These are phyloP conservation scores for Arctostaphylos glauca DNA, from an alignment of 148 eudicot genomes.

Conservation along the genomic window DNA sequence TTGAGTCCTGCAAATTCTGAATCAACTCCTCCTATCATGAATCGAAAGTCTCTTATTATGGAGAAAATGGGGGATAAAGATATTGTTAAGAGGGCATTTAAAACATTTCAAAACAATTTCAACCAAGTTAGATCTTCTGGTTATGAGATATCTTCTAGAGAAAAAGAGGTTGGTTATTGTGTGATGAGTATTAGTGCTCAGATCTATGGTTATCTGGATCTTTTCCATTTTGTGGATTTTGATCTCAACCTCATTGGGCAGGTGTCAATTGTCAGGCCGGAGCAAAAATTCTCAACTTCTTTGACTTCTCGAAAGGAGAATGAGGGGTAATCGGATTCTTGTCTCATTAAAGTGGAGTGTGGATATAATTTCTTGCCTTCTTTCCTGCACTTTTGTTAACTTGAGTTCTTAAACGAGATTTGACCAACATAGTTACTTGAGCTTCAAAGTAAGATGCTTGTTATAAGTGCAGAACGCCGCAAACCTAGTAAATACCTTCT, in stretches of 20 bases:
- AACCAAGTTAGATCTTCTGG: constrained; percentile 34
- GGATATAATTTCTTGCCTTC: background rate
- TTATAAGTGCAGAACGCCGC: background rate
- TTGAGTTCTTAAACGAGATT: background rate
- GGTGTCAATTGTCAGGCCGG: constrained; percentile 34
- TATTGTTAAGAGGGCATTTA: constrained; percentile 84
- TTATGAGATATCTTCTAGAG: constrained; percentile 30
- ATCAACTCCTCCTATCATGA: constrained; percentile 30
- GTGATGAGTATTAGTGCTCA: background rate
- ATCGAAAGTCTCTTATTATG: constrained; percentile 77
- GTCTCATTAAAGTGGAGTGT: background rate
- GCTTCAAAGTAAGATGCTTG: background rate
- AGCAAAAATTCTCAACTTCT: constrained; percentile 39
- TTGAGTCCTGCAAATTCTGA: constrained; percentile 46
- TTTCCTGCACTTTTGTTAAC: background rate
- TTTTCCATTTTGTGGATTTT: background rate
- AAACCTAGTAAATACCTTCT: background rate
- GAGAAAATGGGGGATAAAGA: constrained; percentile 98
- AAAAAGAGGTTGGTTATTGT: constrained; percentile 40
- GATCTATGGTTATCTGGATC: background rate
- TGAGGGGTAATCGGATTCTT: constrained; percentile 49
- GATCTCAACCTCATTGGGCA: constrained; percentile 26
- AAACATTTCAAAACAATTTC: constrained; percentile 54
- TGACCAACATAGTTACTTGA: background rate
- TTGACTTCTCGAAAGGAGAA: constrained; percentile 44